Percentiles rank a stretch among this genome's conserved stretches.
Conservation (phyloP, 2,329 filamentous ascomycete genomes). For the Penicillium sp. region DNA sequence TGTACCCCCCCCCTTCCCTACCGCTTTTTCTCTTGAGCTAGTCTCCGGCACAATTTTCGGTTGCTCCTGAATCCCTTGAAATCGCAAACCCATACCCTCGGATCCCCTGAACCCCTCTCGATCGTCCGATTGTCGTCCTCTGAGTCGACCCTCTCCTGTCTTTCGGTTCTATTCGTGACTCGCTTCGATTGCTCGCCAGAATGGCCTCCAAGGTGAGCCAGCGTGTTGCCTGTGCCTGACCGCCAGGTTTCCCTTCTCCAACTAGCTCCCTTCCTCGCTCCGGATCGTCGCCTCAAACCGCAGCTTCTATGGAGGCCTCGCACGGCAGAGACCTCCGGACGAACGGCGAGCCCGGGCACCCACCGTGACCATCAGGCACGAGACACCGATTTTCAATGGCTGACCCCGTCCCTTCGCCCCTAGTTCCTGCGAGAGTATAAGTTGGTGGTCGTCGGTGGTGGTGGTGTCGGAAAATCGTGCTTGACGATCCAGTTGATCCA, state of each 20-base stretch:
- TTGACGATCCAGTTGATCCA: constrained; percentile 96
- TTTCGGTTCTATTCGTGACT: background rate
- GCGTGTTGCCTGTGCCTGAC: constrained; percentile 1
- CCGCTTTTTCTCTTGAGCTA: background rate
- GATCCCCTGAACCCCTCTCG: constrained; percentile 5
- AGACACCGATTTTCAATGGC: constrained; percentile 22
- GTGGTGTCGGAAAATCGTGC: constrained; percentile 98
- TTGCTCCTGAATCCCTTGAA: constrained; percentile 23
- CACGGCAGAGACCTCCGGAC: background rate
- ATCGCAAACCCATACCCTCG: constrained; percentile 18
- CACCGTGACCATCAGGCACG: background rate
- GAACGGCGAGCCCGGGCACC: background rate
- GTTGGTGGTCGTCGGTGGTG: constrained; percentile 94
- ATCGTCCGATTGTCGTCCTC: constrained; percentile 17
- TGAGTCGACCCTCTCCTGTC: constrained; percentile 11
- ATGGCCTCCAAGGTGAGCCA: constrained; percentile 33
- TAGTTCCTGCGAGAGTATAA: constrained; percentile 92
- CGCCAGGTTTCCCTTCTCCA: constrained; percentile 1
- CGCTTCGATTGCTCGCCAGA: constrained; percentile 16
- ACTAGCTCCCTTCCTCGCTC: background rate
- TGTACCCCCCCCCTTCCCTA: background rate
- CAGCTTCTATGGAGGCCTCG: background rate
- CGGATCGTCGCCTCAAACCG: constrained; percentile 1
- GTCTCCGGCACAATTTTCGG: constrained; percentile 11
- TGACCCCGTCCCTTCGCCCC: constrained; percentile 18